phyloP scores from a whole-genome alignment of 345 rosid species.

The Carallia brachiata region DNA sequence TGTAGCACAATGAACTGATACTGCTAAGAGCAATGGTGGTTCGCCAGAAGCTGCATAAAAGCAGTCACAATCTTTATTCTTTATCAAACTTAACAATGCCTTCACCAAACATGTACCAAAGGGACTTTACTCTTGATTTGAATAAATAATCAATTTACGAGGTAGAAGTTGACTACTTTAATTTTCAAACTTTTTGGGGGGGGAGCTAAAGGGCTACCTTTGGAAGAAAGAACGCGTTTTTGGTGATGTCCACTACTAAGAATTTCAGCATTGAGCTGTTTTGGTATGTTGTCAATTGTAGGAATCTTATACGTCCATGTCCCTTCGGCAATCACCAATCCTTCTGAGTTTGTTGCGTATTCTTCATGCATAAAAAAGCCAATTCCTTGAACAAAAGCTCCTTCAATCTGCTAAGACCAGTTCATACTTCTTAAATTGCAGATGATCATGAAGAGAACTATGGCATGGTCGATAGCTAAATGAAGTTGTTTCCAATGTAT shows the following conservation, averaged over 20 bases:
- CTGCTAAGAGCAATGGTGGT: constrained; percentile 85
- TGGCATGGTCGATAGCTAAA: too few species aligned
- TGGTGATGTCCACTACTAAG: constrained; percentile 72
- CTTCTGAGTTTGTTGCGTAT: constrained; percentile 71
- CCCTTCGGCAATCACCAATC: constrained; percentile 63
- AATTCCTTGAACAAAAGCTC: constrained; percentile 91
- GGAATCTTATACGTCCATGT: constrained; percentile 91
- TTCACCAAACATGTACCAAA: background rate
- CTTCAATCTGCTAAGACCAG: constrained; percentile 66
- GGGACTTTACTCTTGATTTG: background rate
- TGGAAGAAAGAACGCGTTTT: constrained; percentile 78
- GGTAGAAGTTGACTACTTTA: background rate
- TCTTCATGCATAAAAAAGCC: constrained; percentile 94
- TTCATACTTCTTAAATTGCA: constrained; percentile 4
- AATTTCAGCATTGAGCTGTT: constrained; percentile 67
- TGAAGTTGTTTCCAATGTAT: too few species aligned
- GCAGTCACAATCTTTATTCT: background rate
- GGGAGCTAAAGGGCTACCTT: constrained; percentile 42
- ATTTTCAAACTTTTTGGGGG: background rate
- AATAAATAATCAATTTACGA: background rate
- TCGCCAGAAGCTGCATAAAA: constrained; percentile 83
- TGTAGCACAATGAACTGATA: constrained; percentile 81
- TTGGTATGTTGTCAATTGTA: constrained; percentile 74
- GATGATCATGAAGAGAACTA: too few species aligned
- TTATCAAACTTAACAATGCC: background rate